Percentiles rank a stretch among this genome's conserved stretches.
These are phyloP conservation scores for Xylaria sp. DNA, from an alignment of 2,329 filamentous ascomycete species.

Conservation along the genomic window DNA sequence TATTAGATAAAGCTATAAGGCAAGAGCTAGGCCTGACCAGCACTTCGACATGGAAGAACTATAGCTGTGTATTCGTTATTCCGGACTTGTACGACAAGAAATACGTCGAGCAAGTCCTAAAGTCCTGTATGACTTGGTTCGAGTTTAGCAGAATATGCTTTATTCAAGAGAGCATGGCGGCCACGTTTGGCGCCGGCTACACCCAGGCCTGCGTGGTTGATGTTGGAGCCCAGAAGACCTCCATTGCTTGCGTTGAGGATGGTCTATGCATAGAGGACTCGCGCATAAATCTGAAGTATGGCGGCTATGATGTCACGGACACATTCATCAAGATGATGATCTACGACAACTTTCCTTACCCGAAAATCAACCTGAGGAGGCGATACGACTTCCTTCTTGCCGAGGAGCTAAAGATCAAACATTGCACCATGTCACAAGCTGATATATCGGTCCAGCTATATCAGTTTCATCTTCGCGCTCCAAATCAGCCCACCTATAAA, in stretches of 20 bases:
- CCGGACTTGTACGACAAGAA: slow-evolving; percentile 95
- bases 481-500: slow-evolving; percentile 87
- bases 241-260: slow-evolving; percentile 95
- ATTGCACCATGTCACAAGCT: slow-evolving; percentile 88
- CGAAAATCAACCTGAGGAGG: slow-evolving; percentile 87
- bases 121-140: slow-evolving; percentile 87
- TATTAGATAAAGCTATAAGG: slow-evolving; percentile 84
- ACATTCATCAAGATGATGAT: slow-evolving; percentile 98
- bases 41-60: slow-evolving; percentile 83
- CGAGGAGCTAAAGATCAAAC: slow-evolving; percentile 93
- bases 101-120: slow-evolving; percentile 83
- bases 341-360: slow-evolving; percentile 92
- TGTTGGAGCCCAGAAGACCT: slow-evolving; percentile 96
- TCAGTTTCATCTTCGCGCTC: slow-evolving; percentile 88
- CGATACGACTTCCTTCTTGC: slow-evolving; percentile 92
- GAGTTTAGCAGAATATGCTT: slow-evolving; percentile 90
- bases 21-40: slow-evolving; percentile 80
- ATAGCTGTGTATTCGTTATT: slow-evolving; percentile 96
- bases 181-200: slow-evolving; percentile 93
- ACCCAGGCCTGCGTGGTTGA: slow-evolving; percentile 95
- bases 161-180: slow-evolving; percentile 93
- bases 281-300: slow-evolving; percentile 91
- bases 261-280: slow-evolving; percentile 95
- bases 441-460: slow-evolving; percentile 87
- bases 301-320: slow-evolving; percentile 90